Base-by-base conservation (phyloP, 352 stramenopile genomes). In the Globisporangium middletonii region DNA sequence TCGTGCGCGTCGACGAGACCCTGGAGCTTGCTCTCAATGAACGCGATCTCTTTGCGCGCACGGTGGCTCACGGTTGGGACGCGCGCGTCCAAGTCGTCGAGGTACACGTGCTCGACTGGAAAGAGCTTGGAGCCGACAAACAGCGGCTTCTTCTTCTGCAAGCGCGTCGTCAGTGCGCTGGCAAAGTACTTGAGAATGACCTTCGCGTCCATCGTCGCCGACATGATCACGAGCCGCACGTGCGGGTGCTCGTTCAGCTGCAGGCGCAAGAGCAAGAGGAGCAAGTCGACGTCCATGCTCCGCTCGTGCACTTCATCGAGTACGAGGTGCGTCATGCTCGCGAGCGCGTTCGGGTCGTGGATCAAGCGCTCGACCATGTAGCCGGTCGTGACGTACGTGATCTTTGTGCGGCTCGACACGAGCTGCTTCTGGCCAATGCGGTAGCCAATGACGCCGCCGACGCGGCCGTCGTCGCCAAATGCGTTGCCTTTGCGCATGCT, bases 331-430 rank as follows among this genome's bases (percentile, higher is more conserved):
- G 95, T 98, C 54, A 97, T 86, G 16, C 71, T 75, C 45, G 83
- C 50, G 46, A 99, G 89, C 18, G 77, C 74, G 8, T 96, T 76
- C 11, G 86, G 76, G 63, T 98, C 79, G 65, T 98, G 94, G 43
- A 97, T 97, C 23, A 99, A 72, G 0, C 97, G 73, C 53, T 97
- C 78, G 7, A 98, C 86, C 65, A 99, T 92, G 61, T 99, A 99
- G 2, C 96, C 97, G 16, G 95, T 98, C 35, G 97, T 99, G 1
- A 97, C 92, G 58, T 99, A 98, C 63, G 86, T 98, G 54, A 98
- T 96, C 53, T 89, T 86, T 2, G 96, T 98, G 12, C 75, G 77
- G 45, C 92, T 84, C 42, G 92, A 91, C 43, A 97, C 84, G 30
- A 82, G 73, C 53, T 98, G 86, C 51, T 94, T 89, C 44, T 98